Evolutionary conservation across 306 rosid genomes (phyloP), one percentile per base, ranked within the genome.

Genomic region (Pueraria montana): DNA sequence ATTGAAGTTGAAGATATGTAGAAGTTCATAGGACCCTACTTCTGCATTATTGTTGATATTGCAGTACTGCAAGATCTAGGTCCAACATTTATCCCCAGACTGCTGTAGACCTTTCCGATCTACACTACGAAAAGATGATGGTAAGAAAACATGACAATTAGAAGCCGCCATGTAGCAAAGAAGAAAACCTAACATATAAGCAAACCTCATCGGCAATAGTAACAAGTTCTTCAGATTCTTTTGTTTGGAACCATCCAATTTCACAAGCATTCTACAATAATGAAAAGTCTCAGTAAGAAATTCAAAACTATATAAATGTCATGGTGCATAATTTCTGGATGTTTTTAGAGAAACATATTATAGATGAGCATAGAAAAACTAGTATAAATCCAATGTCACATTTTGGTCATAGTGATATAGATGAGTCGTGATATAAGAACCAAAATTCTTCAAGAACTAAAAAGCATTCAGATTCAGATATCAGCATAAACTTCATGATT

Each of bases 221-320:
- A 34, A 82, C 34, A 59, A 96, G 88, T 83, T 96, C 97, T 78
- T 90, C 88, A 2, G 83, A 56, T n/a, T 92, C 97, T 84, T 87
- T 80, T 10, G 40, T 72, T 11, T 72, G 76, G 86, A 96, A 96
- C 98, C 99, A 96, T 78, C 94, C 94, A 34, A 56, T 48, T 83
- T 84, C 84, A 74, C 98, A 94, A 58, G 94, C 96, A 88, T 84
- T 87, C 99, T 96, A 71, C 77, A 80, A 85, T 67, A 6, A 18
- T 72, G 77, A 75, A n/a, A 66, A 79, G 71, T 63, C 70, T 82
- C 77, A 85, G 69, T 50, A 48, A 43, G 26, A 72, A 73, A 79
- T 77, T 61, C 70, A 74, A n/a, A 27, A 30, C 59, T 38, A 23
- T 36, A 63, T 27, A 67, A 79, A 86, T 36, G 74, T 50, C 40